phyloP scores from a whole-genome alignment of 345 rosid genomes.

The Theobroma cacao region DNA sequence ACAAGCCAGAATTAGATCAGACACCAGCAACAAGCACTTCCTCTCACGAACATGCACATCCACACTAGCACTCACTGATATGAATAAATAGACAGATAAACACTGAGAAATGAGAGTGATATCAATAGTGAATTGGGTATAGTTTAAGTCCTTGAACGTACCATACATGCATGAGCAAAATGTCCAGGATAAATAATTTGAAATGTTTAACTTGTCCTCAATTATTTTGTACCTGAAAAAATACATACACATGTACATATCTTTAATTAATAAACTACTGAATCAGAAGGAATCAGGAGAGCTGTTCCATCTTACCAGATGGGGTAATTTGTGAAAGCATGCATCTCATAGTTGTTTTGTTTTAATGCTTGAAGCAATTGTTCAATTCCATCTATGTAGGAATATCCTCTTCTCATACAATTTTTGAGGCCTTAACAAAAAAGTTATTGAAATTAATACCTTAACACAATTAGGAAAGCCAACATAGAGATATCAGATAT shows the following conservation, averaged over 20 bases:
- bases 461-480: background rate
- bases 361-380: slow-evolving; percentile 58
- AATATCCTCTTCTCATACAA: slow-evolving; percentile 70
- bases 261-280: slow-evolving; percentile 7
- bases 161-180: slow-evolving; percentile 79
- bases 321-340: slow-evolving; percentile 92
- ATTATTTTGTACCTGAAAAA: slow-evolving; percentile 63
- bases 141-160: slow-evolving; percentile 19
- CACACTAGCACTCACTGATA: background rate
- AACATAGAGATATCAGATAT: background rate
- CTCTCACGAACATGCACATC: background rate
- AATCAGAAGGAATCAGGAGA: background rate
- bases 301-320: slow-evolving; percentile 47
- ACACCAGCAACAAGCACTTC: background rate
- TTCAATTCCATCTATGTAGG: slow-evolving; percentile 72
- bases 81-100: background rate
- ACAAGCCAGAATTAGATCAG: background rate
- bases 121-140: background rate
- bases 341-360: slow-evolving; percentile 69
- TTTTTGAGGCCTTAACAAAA: slow-evolving; percentile 62
- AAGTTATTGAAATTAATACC: background rate
- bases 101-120: background rate
- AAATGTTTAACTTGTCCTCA: slow-evolving; percentile 71
- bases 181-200: slow-evolving; percentile 84
- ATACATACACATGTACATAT: background rate